Base-by-base conservation (phyloP, 139 green algal genomes). In the Chlamydomonas sp. region DNA sequence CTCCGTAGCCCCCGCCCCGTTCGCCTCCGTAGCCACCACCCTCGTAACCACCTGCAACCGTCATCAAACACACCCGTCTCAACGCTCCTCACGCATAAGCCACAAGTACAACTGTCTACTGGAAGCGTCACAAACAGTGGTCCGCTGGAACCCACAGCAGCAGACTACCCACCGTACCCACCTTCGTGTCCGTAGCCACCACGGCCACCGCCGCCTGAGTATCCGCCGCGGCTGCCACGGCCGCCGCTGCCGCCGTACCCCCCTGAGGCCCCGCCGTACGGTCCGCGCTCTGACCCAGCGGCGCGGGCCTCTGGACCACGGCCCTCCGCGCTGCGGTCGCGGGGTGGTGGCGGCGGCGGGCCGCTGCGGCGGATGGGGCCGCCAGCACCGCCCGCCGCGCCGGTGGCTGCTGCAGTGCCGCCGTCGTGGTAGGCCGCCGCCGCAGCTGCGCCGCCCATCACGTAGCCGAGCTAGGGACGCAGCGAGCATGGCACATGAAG, bases 361-460 rank as follows among this genome's bases (percentile, higher is more conserved):
- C 60, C 69, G 81, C 69, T 57, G 71, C 90, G 83, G 60, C 83
- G 87, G 67, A 68, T 80, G 78, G 87, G 87, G 63, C 75, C 83
- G 59, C 82, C 86, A 64, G 82, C 4, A 71, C 89, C 86, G 68
- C 76, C 80, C 68, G 77, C 73, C 10, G 66, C 10, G 66, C 66
- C 66, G 66, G 10, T 14, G 10, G 66, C 66, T 18, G 10, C 66
- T 71, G 66, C 66, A 71, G 66, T 14, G 59, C 68, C n/a, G 63
- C 20, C 77, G 78, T 89, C 81, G 31, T 83, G 74, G 63, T 81
- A 77, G 59, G 57, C 57, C 4, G 57, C 83, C 0, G 74, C 64
- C 3, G 61, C 78, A 4, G 78, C 78, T 1, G 73, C 74, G 16
- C 67, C 69, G 14, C 82, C 82, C 63, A 88, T 12, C 2, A 82